phyloP scores from a whole-genome alignment of 495 filamentous ascomycete species.

The Penicillium paxilli region DNA sequence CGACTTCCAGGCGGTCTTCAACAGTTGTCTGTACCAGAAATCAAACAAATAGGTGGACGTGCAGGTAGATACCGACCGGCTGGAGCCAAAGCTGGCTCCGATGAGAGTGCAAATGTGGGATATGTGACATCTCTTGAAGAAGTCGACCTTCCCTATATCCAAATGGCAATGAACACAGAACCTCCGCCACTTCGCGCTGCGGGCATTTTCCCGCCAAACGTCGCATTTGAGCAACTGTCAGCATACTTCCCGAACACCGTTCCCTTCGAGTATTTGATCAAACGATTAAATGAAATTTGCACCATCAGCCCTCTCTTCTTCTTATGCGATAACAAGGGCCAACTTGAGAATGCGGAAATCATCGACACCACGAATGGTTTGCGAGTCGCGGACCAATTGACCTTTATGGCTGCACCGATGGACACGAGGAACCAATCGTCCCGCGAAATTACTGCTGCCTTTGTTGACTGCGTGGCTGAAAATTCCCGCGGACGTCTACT shows the following conservation, averaged over 20 bases:
- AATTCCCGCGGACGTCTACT: slow-evolving; percentile 62
- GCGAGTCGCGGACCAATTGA: slow-evolving; percentile 67
- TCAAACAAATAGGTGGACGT: slow-evolving; percentile 94
- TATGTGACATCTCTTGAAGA: slow-evolving; percentile 78
- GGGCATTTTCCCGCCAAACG: slow-evolving; percentile 68
- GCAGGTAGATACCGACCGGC: slow-evolving; percentile 87
- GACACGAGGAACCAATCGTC: slow-evolving; percentile 17
- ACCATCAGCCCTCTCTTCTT: slow-evolving; percentile 65
- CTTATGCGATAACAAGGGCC: slow-evolving; percentile 60
- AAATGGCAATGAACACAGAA: slow-evolving; percentile 59
- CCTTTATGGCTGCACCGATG: slow-evolving; percentile 71
- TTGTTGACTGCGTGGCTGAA: slow-evolving; percentile 67
- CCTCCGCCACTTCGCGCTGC: slow-evolving; percentile 69
- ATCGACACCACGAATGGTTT: slow-evolving; percentile 66
- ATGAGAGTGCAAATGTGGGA: slow-evolving; percentile 53
- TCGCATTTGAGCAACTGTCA: slow-evolving; percentile 68
- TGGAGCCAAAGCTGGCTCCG: slow-evolving; percentile 33
- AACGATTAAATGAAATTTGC: slow-evolving; percentile 66
- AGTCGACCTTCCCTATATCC: slow-evolving; percentile 64
- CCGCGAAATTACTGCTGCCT: slow-evolving; percentile 49
- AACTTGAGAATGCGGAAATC: slow-evolving; percentile 64
- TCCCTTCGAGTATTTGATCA: slow-evolving; percentile 75
- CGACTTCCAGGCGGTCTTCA: slow-evolving; percentile 51
- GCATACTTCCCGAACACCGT: slow-evolving; percentile 74
- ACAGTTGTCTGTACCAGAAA: slow-evolving; percentile 65